Evolutionary conservation across 163 green algal genomes (phyloP).

Genomic region (Volvox carteri): DNA sequence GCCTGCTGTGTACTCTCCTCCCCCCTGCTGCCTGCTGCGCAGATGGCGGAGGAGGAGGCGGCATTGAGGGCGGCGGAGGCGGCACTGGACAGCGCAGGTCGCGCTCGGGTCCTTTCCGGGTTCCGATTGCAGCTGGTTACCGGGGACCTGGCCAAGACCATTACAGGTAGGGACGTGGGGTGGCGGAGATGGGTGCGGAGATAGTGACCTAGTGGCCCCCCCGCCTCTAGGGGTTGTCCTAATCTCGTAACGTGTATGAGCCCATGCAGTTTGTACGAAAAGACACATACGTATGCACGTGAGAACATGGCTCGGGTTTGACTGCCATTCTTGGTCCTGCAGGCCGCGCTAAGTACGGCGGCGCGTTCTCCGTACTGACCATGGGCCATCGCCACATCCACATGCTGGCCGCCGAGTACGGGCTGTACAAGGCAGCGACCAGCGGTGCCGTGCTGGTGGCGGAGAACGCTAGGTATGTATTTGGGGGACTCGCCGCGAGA

Average conservation of each 20-base stretch:
- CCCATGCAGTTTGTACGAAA: too few species aligned
- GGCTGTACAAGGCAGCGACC: conserved; percentile 49
- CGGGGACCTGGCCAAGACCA: conserved; percentile 66
- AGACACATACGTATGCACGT: too few species aligned
- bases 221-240: too few species aligned
- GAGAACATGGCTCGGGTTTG: too few species aligned
- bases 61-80: conserved; percentile 48
- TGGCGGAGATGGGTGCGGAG: neutral
- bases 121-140: conserved; percentile 63
- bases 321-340: too few species aligned
- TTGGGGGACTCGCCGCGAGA: too few species aligned
- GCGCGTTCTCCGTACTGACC: conserved; percentile 64
- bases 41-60: conserved; percentile 52
- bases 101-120: neutral
- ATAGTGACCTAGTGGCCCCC: too few species aligned
- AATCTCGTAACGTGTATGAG: too few species aligned
- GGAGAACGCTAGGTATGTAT: conserved; percentile 47
- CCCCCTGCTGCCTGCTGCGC: neutral
- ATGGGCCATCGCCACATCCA: conserved; percentile 75
- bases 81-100: conserved; percentile 42
- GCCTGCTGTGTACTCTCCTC: too few species aligned
- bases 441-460: conserved; percentile 51
- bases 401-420: conserved; percentile 60
- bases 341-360: conserved; percentile 52
- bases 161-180: conserved; percentile 55